A percentile compares a stretch with the other conserved stretches of the same genome.
phyloP scores from a whole-genome alignment of 805 yeast genomes.

The Candida dendrica region DNA sequence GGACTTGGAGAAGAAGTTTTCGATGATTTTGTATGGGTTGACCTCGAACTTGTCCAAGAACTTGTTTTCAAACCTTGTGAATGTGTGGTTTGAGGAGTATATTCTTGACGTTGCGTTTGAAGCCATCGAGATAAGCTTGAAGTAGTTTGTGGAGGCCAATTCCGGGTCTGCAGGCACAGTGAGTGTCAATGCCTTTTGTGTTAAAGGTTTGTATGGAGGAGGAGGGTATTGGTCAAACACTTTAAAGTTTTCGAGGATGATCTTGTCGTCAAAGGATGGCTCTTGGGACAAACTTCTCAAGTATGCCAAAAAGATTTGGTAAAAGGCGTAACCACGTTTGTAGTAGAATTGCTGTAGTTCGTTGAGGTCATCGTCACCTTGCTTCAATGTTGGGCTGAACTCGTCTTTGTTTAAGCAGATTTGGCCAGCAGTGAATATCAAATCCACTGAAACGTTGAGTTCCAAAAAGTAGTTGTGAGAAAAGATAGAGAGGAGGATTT shows the following conservation, averaged over 20 bases:
- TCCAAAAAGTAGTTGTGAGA: constrained; percentile 25
- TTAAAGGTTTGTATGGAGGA: constrained; percentile 22
- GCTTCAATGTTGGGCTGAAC: constrained; percentile 5
- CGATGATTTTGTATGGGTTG: constrained; percentile 29
- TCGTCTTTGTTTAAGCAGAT: constrained; percentile 25
- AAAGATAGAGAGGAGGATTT: constrained; percentile 24
- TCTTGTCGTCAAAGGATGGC: constrained; percentile 22
- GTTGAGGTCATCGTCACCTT: constrained; percentile 20
- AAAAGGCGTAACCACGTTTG: constrained; percentile 26
- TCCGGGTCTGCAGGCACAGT: constrained; percentile 23
- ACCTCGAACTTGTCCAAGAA: constrained; percentile 33
- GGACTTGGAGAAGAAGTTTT: constrained; percentile 27
- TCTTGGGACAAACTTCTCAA: constrained; percentile 24
- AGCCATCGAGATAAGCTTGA: constrained; percentile 26
- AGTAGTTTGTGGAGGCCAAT: constrained; percentile 20
- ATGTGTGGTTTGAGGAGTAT: constrained; percentile 24
- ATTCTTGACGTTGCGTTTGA: constrained; percentile 27
- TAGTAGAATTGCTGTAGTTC: constrained; percentile 25
- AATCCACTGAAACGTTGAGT: constrained; percentile 22
- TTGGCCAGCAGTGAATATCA: constrained; percentile 29
- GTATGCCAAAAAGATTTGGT: constrained; percentile 26
- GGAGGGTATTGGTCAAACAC: constrained; percentile 26
- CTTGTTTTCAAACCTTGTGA: constrained; percentile 32
- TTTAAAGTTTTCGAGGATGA: constrained; percentile 24
- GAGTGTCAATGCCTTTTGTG: constrained; percentile 28